Evolutionary conservation across 2,329 filamentous ascomycete species (phyloP), one percentile per base, ranked within the genome.

Genomic region (Epichloe festucae): DNA sequence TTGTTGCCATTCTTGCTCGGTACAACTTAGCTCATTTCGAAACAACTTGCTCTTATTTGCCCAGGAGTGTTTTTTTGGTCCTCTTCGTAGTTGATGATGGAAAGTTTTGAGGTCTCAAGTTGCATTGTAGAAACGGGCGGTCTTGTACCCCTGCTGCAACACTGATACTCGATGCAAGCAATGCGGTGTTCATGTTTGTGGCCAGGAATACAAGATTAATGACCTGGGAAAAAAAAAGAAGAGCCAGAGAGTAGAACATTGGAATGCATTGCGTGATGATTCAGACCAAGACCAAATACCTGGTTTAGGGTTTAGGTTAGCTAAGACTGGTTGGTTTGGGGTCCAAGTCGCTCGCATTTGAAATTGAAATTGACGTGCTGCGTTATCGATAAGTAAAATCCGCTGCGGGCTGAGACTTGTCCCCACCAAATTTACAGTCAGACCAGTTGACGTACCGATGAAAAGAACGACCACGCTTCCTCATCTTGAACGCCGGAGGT

Each of bases 381-480:
- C 12, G 19, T 53, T 53, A 53, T 53, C 51, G 51, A 53, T 50
- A 53, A 47, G 51, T 31, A 19, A 23, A 41, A 40, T 44, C n/a
- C 36, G 36, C 42, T 8, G 45, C 17, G 15, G 47, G 31, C 14
- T 27, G 15, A 17, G 21, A 45, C 17, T 7, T 38, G 19, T 23
- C 35, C 47, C 43, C 47, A 47, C 51, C 47, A 50, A 52, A 36
- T 46, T 46, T 39, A 17, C 5, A 19, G 15, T 11, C 17, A 38
- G 14, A 21, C 45, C 3, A 35, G 34, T 3, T 23, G 34, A n/a
- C 36, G 44, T 19, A 31, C 31, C 3, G 31, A 11, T 19, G 34
- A 46, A 15, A 19, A 36, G 12, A 21, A 19, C 45, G 38, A 21
- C 14, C 10, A 21, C 38, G 38, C 15, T n/a, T 36, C 10, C 23